These are phyloP conservation scores for Saccharomycodes ludwigii DNA, from an alignment of 805 yeast genomes.

Conservation along the genomic window DNA sequence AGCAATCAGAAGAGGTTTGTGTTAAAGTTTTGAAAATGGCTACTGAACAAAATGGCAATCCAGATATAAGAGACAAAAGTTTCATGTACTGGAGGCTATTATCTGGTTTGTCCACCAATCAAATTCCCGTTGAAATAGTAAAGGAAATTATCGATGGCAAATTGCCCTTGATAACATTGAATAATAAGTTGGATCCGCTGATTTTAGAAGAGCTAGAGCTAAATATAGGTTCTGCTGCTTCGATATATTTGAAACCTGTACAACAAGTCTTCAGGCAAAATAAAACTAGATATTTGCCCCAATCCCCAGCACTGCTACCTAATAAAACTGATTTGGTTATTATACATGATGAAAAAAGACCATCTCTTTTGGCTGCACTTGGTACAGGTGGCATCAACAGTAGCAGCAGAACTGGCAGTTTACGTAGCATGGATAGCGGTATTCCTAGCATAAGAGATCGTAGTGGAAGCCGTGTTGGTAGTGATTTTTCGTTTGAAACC, in stretches of 20 bases:
- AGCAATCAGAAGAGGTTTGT: slow-evolving; percentile 41
- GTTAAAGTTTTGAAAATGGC: slow-evolving; percentile 49
- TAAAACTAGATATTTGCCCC: slow-evolving; percentile 35
- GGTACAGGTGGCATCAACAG: too few species aligned
- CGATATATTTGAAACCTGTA: slow-evolving; percentile 75
- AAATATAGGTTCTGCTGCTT: slow-evolving; percentile 70
- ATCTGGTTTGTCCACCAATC: slow-evolving; percentile 28
- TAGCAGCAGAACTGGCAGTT: too few species aligned
- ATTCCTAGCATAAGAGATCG: slow-evolving; percentile 3
- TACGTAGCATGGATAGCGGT: slow-evolving; percentile 5
- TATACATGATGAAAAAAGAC: slow-evolving; percentile 7
- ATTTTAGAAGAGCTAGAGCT: slow-evolving; percentile 73
- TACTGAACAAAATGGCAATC: slow-evolving; percentile 58
- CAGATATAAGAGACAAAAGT: slow-evolving; percentile 80
- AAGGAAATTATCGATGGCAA: slow-evolving; percentile 45
- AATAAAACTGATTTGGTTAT: slow-evolving; percentile 12
- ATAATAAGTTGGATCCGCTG: slow-evolving; percentile 55
- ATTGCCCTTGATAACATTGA: slow-evolving; percentile 54
- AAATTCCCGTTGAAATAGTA: slow-evolving; percentile 27
- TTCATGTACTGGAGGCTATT: slow-evolving; percentile 76
- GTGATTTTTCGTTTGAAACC: too few species aligned
- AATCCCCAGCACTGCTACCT: slow-evolving; percentile 35
- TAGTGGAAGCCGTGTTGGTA: too few species aligned
- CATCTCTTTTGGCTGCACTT: too few species aligned
- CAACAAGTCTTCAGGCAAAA: slow-evolving; percentile 64